These are phyloP conservation scores for Paxillus ammoniavirescens DNA, from an alignment of 768 basidiomycete genomes.

Conservation along the genomic window DNA sequence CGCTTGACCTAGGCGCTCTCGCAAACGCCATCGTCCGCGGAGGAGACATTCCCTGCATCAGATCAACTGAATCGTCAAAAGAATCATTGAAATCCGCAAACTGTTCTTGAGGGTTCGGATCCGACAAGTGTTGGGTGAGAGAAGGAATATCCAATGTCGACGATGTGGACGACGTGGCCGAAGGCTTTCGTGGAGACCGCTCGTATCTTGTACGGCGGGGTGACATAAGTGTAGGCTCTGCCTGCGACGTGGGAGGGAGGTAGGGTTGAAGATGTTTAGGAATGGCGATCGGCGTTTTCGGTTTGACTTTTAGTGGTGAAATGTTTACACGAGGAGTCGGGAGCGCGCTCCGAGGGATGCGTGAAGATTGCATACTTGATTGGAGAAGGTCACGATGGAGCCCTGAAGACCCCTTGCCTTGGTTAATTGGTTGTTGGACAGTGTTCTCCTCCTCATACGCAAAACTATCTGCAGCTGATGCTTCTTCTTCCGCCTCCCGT, in stretches of 20 bases:
- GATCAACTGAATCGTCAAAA: constrained; percentile 39
- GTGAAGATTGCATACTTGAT: constrained; percentile 45
- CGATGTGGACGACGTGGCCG: constrained; percentile 33
- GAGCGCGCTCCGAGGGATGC: constrained; percentile 19
- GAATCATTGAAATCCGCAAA: constrained; percentile 31
- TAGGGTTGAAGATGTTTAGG: constrained; percentile 58
- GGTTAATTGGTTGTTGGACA: constrained; percentile 32
- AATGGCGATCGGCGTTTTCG: constrained; percentile 54
- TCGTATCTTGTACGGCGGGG: constrained; percentile 30
- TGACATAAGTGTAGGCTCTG: constrained; percentile 50
- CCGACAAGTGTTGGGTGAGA: constrained; percentile 33
- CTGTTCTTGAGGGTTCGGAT: constrained; percentile 45
- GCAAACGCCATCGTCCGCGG: constrained; percentile 55
- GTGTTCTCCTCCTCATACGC: constrained; percentile 31
- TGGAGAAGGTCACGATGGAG: constrained; percentile 51
- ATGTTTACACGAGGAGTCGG: constrained; percentile 40
- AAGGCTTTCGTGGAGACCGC: constrained; percentile 29
- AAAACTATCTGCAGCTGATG: constrained; percentile 27
- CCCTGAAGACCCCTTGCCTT: constrained; percentile 44
- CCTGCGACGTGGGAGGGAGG: constrained; percentile 65
- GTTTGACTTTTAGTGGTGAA: constrained; percentile 56
- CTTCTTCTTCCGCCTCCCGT: constrained; percentile 34
- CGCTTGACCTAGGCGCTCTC: constrained; percentile 36
- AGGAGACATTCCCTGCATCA: constrained; percentile 46
- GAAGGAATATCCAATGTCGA: constrained; percentile 50